Conservation (phyloP, 345 rosid genomes). For the Eucalyptus cladocalyx region DNA sequence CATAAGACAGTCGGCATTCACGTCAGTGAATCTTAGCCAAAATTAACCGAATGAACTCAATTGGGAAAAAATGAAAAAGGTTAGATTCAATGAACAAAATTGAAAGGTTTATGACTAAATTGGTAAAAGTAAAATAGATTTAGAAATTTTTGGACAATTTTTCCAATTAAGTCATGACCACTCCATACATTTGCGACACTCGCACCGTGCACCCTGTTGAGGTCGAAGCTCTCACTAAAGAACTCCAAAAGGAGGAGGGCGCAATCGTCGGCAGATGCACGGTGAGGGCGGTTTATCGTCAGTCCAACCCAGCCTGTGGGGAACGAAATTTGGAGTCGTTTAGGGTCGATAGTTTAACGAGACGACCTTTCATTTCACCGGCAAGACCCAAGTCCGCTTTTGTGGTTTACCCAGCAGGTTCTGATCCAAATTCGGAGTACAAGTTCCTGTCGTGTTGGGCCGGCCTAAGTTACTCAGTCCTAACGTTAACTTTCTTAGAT, state of each 20-base stretch:
- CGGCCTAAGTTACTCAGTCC: neutral
- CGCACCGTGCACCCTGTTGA: neutral
- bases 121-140: too few species aligned
- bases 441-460: neutral
- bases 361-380: neutral
- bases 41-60: rapidly evolving
- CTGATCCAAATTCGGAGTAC: neutral
- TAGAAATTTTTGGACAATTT: too few species aligned
- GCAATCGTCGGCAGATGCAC: neutral
- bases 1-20: rapidly evolving
- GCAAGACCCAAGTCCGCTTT: neutral
- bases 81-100: rapidly evolving
- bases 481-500: neutral
- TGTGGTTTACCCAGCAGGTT: neutral
- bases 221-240: neutral
- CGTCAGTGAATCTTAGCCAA: rapidly evolving
- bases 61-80: rapidly evolving
- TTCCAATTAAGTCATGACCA: neutral
- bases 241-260: neutral
- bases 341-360: neutral
- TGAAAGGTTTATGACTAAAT: rapidly evolving
- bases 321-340: neutral
- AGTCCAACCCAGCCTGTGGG: neutral
- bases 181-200: neutral
- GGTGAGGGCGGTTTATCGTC: neutral